These are phyloP conservation scores for Byssothecium circinans DNA, from an alignment of 2,329 filamentous ascomycete genomes.

Conservation along the genomic window DNA sequence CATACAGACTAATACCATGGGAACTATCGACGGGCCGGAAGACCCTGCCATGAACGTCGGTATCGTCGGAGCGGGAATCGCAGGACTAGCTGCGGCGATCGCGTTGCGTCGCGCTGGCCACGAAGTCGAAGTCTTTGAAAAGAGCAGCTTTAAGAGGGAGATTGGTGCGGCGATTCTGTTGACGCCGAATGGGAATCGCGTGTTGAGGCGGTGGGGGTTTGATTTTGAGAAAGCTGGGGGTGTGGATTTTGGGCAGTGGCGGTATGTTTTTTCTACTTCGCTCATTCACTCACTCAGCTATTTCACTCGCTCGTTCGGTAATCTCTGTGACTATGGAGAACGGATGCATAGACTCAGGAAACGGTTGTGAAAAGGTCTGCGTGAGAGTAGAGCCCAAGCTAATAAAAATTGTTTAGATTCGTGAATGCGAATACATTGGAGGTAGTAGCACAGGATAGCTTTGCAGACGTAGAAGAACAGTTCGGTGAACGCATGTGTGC, in stretches of 20 bases:
- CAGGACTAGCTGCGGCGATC: constrained; percentile 23
- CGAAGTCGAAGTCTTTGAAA: constrained; percentile 25
- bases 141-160: constrained; percentile 42
- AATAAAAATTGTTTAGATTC: background rate
- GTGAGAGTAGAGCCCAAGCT: too few species aligned
- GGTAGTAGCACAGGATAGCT: background rate
- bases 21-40: background rate
- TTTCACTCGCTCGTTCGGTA: too few species aligned
- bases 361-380: too few species aligned
- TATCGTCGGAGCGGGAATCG: constrained; percentile 26
- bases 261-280: background rate
- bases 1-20: too few species aligned
- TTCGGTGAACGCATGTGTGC: constrained; percentile 15
- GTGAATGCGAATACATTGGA: constrained; percentile 7
- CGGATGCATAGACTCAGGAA: too few species aligned
- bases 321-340: too few species aligned
- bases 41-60: constrained; percentile 8
- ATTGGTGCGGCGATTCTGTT: constrained; percentile 48
- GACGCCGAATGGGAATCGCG: constrained; percentile 42
- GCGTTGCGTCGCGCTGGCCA: constrained; percentile 22
- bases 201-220: constrained; percentile 42
- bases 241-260: constrained; percentile 14
- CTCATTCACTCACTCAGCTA: too few species aligned
- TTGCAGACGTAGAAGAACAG: constrained; percentile 10
- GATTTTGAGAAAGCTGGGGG: constrained; percentile 24